phyloP scores from a whole-genome alignment of 108 stramenopile genomes.

The Skeletonema menzelii region DNA sequence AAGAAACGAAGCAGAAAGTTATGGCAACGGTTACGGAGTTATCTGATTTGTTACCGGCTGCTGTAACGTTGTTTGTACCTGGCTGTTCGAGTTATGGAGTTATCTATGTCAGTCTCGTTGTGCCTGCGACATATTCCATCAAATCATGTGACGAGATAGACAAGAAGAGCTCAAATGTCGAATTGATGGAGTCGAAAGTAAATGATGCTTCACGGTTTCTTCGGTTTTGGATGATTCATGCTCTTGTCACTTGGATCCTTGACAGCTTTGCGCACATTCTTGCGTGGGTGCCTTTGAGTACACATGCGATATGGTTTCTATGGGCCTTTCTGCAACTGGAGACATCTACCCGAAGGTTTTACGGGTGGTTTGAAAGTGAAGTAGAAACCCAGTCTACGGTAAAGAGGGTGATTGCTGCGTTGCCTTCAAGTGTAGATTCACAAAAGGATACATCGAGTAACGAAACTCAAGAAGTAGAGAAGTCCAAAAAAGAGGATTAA shows the following conservation, averaged over 20 bases:
- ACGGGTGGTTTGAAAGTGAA: slow-evolving; percentile 60
- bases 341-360: slow-evolving; percentile 43
- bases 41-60: slow-evolving; percentile 63
- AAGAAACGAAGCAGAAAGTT: slow-evolving; percentile 55
- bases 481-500: slow-evolving; percentile 1
- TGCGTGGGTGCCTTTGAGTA: slow-evolving; percentile 83
- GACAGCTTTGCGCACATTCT: slow-evolving; percentile 51
- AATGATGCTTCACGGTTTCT: slow-evolving; percentile 52
- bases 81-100: slow-evolving; percentile 73
- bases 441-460: neutral
- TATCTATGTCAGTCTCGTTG: slow-evolving; percentile 69
- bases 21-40: slow-evolving; percentile 57
- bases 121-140: slow-evolving; percentile 65
- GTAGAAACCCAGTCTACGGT: slow-evolving; percentile 1
- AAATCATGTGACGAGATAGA: slow-evolving; percentile 20
- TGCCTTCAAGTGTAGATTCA: slow-evolving; percentile 4
- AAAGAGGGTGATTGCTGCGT: slow-evolving; percentile 2
- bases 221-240: slow-evolving; percentile 80
- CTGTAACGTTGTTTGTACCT: slow-evolving; percentile 79
- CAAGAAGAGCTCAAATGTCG: slow-evolving; percentile 11
- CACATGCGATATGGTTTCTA: slow-evolving; percentile 61
- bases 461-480: neutral
- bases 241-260: slow-evolving; percentile 44
- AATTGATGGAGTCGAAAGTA: slow-evolving; percentile 19
- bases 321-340: slow-evolving; percentile 69